These are phyloP conservation scores for Coffea canephora DNA, from an alignment of 257 asterid species.

Conservation along the genomic window DNA sequence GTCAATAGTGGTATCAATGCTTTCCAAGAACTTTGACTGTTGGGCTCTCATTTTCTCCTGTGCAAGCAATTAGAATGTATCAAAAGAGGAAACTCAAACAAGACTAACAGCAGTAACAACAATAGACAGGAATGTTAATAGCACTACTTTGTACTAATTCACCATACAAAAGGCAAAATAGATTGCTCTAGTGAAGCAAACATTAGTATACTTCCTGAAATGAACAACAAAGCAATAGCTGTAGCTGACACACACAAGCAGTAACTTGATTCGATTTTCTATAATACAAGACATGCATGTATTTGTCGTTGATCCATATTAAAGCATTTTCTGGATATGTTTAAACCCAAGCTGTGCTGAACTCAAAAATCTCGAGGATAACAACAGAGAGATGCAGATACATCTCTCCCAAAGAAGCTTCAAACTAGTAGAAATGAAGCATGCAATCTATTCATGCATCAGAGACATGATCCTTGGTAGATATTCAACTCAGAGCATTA, in stretches of 20 bases:
- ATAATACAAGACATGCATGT: not conserved
- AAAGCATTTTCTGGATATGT: not conserved
- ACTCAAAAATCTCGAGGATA: not conserved
- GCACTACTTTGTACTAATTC: not conserved
- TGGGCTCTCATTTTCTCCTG: conserved; percentile 93
- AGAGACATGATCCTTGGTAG: not conserved
- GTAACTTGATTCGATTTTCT: not conserved
- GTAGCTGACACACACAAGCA: not conserved
- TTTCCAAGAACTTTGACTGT: conserved; percentile 82
- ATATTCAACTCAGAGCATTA: not conserved
- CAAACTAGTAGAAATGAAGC: not conserved
- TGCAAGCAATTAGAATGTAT: conserved; percentile 21
- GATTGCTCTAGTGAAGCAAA: not conserved
- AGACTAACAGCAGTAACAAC: not conserved
- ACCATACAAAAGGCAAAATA: not conserved
- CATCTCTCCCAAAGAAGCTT: not conserved
- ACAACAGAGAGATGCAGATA: not conserved
- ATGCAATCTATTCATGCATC: not conserved
- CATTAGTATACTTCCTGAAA: not conserved
- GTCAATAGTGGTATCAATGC: conserved; percentile 54
- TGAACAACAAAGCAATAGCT: not conserved
- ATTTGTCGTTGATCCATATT: not conserved
- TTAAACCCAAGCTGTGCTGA: not conserved
- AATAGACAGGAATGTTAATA: not conserved
- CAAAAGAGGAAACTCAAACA: conserved; percentile 17